Conservation (phyloP, 2,329 filamentous ascomycete species). For the Exophiala mesophila region DNA sequence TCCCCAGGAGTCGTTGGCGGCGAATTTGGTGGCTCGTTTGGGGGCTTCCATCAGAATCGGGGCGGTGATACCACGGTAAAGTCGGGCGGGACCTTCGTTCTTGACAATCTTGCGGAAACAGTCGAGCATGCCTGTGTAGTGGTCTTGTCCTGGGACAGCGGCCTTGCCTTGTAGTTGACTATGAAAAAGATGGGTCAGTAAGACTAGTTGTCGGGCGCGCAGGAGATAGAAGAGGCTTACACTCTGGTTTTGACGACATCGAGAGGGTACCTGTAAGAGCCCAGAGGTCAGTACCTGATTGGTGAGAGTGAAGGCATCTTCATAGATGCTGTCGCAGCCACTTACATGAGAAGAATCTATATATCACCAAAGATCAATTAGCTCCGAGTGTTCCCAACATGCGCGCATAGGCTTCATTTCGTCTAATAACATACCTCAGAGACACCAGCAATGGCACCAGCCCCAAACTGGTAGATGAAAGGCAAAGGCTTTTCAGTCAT, state of each 20-base stretch:
- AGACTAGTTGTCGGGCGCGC: conserved; percentile 5
- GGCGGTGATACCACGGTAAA: conserved; percentile 93
- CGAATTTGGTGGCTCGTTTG: conserved; percentile 97
- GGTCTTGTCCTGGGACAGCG: conserved; percentile 64
- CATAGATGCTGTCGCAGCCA: conserved; percentile 18
- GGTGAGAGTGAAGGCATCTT: neutral
- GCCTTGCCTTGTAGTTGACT: conserved; percentile 82
- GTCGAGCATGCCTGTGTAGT: conserved; percentile 95
- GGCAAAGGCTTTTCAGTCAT: conserved; percentile 66
- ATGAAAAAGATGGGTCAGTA: neutral
- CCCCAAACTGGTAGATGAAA: conserved; percentile 92
- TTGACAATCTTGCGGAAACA: conserved; percentile 96
- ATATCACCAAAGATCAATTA: no score
- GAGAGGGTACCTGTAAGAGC: conserved; percentile 75
- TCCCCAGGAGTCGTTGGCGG: conserved; percentile 98
- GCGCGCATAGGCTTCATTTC: no score
- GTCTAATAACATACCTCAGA: conserved; percentile 71
- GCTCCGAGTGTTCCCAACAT: no score
- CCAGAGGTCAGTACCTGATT: conserved; percentile 5
- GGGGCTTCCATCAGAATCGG: conserved; percentile 97
- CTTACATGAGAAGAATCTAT: conserved; percentile 86
- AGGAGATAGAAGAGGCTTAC: conserved; percentile 49
- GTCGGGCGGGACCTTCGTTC: conserved; percentile 83
- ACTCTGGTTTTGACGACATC: conserved; percentile 98
- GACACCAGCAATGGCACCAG: conserved; percentile 93